Conservation (phyloP, 495 filamentous ascomycete genomes). For the Penicillium lividum region DNA sequence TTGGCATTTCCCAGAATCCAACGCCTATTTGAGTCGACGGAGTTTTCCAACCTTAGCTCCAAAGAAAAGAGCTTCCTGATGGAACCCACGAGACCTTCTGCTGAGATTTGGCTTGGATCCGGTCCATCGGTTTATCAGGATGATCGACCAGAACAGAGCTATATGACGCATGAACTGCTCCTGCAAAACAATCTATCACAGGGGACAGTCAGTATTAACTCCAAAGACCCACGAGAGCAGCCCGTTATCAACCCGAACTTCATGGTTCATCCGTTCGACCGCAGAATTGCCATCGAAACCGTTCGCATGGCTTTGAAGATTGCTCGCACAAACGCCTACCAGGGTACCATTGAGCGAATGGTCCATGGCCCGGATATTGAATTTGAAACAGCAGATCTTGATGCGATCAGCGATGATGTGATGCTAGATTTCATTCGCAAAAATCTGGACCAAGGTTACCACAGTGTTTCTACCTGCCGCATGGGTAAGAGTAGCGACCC, state of each 20-base stretch:
- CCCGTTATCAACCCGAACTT: constrained; percentile 3
- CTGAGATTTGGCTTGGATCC: constrained; percentile 8
- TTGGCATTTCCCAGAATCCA: constrained; percentile 1
- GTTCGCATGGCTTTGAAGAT: constrained; percentile 7
- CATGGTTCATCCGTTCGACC: constrained; percentile 6
- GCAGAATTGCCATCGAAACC: constrained; percentile 4
- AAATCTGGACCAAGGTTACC: constrained; percentile 7
- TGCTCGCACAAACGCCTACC: constrained; percentile 1
- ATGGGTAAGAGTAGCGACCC: constrained; percentile 2
- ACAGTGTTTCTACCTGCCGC: constrained; percentile 4
- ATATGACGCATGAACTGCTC: constrained; percentile 4
- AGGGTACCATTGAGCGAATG: not conserved
- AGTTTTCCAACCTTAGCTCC: not conserved
- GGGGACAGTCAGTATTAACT: not conserved
- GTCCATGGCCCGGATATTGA: constrained; percentile 6
- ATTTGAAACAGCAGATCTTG: constrained; percentile 1
- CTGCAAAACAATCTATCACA: constrained; percentile 6
- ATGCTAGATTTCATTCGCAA: constrained; percentile 8
- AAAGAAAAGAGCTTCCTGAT: not conserved
- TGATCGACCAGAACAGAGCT: constrained; percentile 9
- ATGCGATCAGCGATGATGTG: constrained; percentile 3
- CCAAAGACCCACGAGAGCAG: constrained; percentile 1
- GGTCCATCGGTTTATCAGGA: constrained; percentile 6
- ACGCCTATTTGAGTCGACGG: constrained; percentile 1
- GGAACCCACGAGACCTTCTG: constrained; percentile 7